phyloP scores from a whole-genome alignment of 495 filamentous ascomycete genomes.

The Lasiosphaeria hispida region DNA sequence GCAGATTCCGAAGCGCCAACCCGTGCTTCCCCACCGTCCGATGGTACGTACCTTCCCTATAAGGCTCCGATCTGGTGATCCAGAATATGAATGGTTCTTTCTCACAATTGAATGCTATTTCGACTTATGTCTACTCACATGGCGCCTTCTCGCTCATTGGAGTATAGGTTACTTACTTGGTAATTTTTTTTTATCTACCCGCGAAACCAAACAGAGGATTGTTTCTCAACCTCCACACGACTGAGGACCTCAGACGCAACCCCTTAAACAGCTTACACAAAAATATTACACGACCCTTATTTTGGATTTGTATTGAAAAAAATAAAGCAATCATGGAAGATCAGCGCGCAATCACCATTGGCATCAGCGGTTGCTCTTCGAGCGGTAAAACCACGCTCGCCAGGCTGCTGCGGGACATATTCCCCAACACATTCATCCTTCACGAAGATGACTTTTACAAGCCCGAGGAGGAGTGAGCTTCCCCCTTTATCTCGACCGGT shows the following conservation, averaged over 20 bases:
- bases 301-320: background rate
- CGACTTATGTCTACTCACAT: too few relatives aligned
- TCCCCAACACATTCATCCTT: constrained; percentile 71
- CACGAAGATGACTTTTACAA: constrained; percentile 94
- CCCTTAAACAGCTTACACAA: background rate
- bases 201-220: too few relatives aligned
- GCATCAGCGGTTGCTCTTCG: constrained; percentile 71
- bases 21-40: background rate
- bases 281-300: too few relatives aligned
- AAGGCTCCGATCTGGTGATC: background rate
- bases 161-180: too few relatives aligned
- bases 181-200: background rate
- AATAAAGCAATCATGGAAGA: constrained; percentile 23
- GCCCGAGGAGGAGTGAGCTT: constrained; percentile 62
- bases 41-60: background rate
- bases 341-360: constrained; percentile 59
- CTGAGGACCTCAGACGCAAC: background rate
- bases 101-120: too few relatives aligned
- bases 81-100: background rate
- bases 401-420: constrained; percentile 68
- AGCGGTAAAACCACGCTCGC: constrained; percentile 80
- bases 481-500: background rate
- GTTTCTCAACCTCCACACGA: too few relatives aligned
- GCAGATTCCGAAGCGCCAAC: background rate
- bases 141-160: too few relatives aligned